These are phyloP conservation scores for Globisporangium acanthophoron DNA, from an alignment of 352 stramenopile genomes.

Conservation along the genomic window DNA sequence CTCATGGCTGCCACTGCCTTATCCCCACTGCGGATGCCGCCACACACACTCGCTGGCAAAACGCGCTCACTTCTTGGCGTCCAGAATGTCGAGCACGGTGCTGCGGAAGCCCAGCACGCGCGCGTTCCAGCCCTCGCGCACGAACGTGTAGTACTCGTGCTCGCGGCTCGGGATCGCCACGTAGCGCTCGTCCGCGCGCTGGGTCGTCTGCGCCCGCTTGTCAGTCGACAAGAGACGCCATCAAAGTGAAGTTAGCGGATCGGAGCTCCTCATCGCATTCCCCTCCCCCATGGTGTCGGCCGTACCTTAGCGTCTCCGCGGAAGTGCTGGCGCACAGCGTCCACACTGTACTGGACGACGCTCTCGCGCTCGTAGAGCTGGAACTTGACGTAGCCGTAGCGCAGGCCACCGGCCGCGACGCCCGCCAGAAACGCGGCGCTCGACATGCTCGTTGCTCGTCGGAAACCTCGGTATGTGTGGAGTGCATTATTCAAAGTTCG, in stretches of 20 bases:
- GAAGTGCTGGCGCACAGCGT: conserved; percentile 61
- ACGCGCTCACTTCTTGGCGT: conserved; percentile 24
- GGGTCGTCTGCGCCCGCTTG: not conserved
- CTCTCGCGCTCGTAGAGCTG: conserved; percentile 65
- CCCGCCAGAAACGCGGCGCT: conserved; percentile 66
- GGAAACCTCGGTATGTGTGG: not conserved
- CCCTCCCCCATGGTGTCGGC: not conserved
- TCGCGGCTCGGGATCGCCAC: conserved; percentile 57
- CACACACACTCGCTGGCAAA: not conserved
- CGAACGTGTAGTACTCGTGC: conserved; percentile 79
- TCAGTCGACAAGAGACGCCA: not conserved
- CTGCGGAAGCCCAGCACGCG: conserved; percentile 61
- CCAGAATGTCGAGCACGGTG: conserved; percentile 46
- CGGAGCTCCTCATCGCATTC: not conserved
- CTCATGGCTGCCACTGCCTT: no score
- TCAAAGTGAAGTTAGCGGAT: not conserved
- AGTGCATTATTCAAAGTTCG: not conserved
- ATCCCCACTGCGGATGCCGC: not conserved
- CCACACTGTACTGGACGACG: conserved; percentile 61
- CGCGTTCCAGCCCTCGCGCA: conserved; percentile 67
- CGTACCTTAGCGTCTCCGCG: conserved; percentile 26
- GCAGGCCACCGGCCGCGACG: conserved; percentile 49
- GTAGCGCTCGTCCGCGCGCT: conserved; percentile 43
- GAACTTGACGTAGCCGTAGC: conserved; percentile 66
- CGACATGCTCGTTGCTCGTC: conserved; percentile 30